Conservation (phyloP, 257 asterid species). For the Ehretia macrophylla region DNA sequence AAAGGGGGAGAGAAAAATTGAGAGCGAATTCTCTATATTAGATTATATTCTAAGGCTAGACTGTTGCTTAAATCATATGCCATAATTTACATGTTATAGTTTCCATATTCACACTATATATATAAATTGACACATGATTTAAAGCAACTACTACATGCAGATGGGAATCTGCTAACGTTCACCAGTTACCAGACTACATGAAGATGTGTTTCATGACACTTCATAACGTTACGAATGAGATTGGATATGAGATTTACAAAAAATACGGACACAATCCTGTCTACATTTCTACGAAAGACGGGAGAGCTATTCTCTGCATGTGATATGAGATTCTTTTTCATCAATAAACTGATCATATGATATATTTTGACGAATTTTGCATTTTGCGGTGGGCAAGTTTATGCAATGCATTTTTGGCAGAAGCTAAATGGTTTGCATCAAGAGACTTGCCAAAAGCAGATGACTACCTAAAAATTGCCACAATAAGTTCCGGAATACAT, state of each 20-base stretch:
- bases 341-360: neutral
- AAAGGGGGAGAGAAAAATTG: no score
- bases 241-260: constrained; percentile 12
- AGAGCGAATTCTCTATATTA: no score
- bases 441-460: constrained; percentile 17
- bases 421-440: constrained; percentile 44
- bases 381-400: constrained; percentile 45
- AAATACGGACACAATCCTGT: constrained; percentile 38
- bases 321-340: no score
- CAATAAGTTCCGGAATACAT: constrained; percentile 39
- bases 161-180: constrained; percentile 25
- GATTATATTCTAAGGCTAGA: no score
- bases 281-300: constrained; percentile 5
- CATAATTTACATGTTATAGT: no score
- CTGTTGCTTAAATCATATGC: no score
- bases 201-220: constrained; percentile 39
- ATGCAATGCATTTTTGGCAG: constrained; percentile 43
- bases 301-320: constrained; percentile 1
- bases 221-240: constrained; percentile 33
- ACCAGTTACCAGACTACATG: constrained; percentile 43
- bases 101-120: no score
- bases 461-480: constrained; percentile 42
- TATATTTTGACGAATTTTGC: neutral
- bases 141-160: constrained; percentile 10
- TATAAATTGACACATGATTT: neutral